Evolutionary conservation across 108 stramenopile species (phyloP).

Genomic region (Discostella stelligeroides): DNA sequence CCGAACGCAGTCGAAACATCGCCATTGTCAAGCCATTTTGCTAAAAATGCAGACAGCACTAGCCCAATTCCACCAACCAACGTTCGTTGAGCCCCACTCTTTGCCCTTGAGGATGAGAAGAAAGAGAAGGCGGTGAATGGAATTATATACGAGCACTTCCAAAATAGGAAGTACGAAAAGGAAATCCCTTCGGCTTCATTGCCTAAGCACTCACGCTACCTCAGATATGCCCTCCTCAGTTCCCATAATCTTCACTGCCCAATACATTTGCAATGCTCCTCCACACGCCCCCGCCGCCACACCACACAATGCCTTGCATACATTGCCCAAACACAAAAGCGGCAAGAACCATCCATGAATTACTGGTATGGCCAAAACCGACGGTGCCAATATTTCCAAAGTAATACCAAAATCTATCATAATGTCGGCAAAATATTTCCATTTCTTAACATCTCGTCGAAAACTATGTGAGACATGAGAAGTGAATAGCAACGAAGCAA

Average conservation of each 20-base stretch:
- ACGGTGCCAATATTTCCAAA: conserved; percentile 68
- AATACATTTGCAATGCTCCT: conserved; percentile 79
- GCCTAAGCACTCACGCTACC: conserved; percentile 15
- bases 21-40: conserved; percentile 38
- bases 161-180: too few relatives aligned
- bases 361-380: conserved; percentile 21
- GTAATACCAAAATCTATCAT: conserved; percentile 85
- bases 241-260: conserved; percentile 68
- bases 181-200: not conserved
- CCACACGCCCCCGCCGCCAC: conserved; percentile 84
- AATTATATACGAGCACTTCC: too few relatives aligned
- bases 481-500: conserved; percentile 75
- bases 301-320: conserved; percentile 86
- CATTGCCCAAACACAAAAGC: conserved; percentile 66
- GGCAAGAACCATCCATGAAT: conserved; percentile 72
- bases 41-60: conserved; percentile 68
- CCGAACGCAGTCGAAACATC: conserved; percentile 49
- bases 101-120: conserved; percentile 76
- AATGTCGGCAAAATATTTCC: conserved; percentile 82
- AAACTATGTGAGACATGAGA: conserved; percentile 65
- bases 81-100: conserved; percentile 84
- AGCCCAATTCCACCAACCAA: conserved; percentile 79
- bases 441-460: conserved; percentile 73
- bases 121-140: too few relatives aligned
- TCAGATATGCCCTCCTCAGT: conserved; percentile 48